Base-by-base conservation (phyloP, 805 yeast species). In the Cyberlindnera americana region DNA sequence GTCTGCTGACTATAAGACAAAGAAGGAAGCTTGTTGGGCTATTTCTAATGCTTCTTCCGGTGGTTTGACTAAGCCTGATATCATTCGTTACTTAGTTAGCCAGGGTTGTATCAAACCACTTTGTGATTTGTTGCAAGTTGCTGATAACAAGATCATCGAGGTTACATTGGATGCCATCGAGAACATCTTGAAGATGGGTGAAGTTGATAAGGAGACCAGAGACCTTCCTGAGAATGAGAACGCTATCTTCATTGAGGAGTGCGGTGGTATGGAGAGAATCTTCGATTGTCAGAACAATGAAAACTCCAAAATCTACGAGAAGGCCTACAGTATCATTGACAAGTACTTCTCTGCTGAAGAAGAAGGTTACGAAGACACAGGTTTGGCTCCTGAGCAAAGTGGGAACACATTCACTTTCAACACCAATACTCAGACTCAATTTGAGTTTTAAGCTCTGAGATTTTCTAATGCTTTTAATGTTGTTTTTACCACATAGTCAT, bases 11-110 rank as follows among this genome's bases (percentile, higher is more conserved):
- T 90, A 89, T 72, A 90, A 89, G 72, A 91, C 98, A 25, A 86
- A 86, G 63, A 93, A 91, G 66, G 99, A 93, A 70, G 99, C 99
- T 4, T 91, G 98, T 73, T 93, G 99, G 99, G 98, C 98, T 25
- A 84, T 93, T 51, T 89, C 97, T 21, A 93, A 93, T 62, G 98
- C 99, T 27, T 86, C 96, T 14, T 85, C 96, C 9, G 98, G 98
- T 54, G 98, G 97, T 17, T 73, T 89, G 54, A 71, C 82, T 30
- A 83, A 80, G 62, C 98, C 98, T 7, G 96, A 88, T 45, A 96
- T 90, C 62, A 90, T 93, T 54, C 78, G 91, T 57, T 93, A 89
- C 66, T 75, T 93, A 51, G 99, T 93, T 25, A 70, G 73, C 50
- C 98, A 93, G 69, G 99, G 97, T 35, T 88, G 97, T 68, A 90